Conservation (phyloP, 371 early-diverging fungal genomes). For the Mortierella sp. region DNA sequence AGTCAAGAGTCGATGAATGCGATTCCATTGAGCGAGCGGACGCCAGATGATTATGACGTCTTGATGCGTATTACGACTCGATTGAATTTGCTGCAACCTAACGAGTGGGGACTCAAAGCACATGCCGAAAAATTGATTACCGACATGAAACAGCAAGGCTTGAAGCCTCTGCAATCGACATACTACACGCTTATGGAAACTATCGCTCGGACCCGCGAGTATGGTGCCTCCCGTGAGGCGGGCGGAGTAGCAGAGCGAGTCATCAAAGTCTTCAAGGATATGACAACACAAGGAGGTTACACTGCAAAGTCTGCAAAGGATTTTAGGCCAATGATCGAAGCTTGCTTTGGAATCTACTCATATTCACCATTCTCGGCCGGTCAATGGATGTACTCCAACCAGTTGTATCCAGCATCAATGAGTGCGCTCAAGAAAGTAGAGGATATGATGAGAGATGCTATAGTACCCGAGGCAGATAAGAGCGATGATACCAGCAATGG, state of each 20-base stretch:
- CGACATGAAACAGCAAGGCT: conserved; percentile 25
- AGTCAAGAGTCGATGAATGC: conserved; percentile 12
- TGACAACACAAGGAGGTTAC: conserved; percentile 26
- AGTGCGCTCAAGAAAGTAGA: conserved; percentile 27
- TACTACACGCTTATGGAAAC: conserved; percentile 46
- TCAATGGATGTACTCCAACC: conserved; percentile 51
- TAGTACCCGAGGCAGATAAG: conserved; percentile 5
- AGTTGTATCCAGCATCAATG: conserved; percentile 27
- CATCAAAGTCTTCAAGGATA: conserved; percentile 32
- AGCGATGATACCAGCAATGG: not conserved
- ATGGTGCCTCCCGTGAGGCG: conserved; percentile 19
- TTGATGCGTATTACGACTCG: conserved; percentile 25
- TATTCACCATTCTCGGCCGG: conserved; percentile 40
- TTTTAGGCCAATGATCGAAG: conserved; percentile 42
- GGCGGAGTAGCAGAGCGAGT: conserved; percentile 16
- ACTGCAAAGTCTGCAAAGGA: conserved; percentile 22
- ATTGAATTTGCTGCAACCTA: conserved; percentile 35
- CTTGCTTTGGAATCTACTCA: conserved; percentile 47
- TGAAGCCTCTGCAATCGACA: conserved; percentile 30
- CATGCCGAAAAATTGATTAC: conserved; percentile 9
- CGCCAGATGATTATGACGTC: conserved; percentile 38
- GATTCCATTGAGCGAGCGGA: conserved; percentile 24
- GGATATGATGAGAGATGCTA: conserved; percentile 25
- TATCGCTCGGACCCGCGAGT: conserved; percentile 43
- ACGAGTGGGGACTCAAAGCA: conserved; percentile 18